Evolutionary conservation across 345 rosid species (phyloP).

Genomic region (Litchi chinensis): DNA sequence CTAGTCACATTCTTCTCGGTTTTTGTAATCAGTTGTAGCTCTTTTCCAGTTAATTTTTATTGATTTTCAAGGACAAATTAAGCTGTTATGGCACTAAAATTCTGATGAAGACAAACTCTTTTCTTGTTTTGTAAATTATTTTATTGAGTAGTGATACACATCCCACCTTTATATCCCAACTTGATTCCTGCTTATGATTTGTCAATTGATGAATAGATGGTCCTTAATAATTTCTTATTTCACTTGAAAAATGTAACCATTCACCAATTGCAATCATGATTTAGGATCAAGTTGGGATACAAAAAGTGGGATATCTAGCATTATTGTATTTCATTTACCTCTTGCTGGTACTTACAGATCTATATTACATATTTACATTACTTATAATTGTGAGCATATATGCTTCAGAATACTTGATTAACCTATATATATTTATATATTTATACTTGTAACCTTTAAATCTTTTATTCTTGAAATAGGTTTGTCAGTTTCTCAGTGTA

Average conservation of each 20-base stretch:
- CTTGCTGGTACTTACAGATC: not conserved
- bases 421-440: not conserved
- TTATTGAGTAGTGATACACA: too few relatives aligned
- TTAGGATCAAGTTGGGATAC: too few relatives aligned
- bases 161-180: too few relatives aligned
- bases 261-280: too few relatives aligned
- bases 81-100: not conserved
- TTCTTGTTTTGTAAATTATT: not conserved
- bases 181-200: too few relatives aligned
- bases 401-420: not conserved
- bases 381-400: not conserved
- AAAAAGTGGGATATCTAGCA: too few relatives aligned
- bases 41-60: not conserved
- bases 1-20: not conserved
- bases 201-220: too few relatives aligned
- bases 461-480: not conserved
- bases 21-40: not conserved
- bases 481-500: not conserved
- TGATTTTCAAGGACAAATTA: not conserved
- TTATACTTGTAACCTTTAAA: not conserved
- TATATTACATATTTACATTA: not conserved
- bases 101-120: not conserved
- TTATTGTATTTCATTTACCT: too few relatives aligned
- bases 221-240: too few relatives aligned
- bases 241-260: too few relatives aligned